Percentiles rank a stretch among this genome's conserved stretches.
These are phyloP conservation scores for Kodamaea jinghongensis DNA, from an alignment of 805 yeast species.

Conservation along the genomic window DNA sequence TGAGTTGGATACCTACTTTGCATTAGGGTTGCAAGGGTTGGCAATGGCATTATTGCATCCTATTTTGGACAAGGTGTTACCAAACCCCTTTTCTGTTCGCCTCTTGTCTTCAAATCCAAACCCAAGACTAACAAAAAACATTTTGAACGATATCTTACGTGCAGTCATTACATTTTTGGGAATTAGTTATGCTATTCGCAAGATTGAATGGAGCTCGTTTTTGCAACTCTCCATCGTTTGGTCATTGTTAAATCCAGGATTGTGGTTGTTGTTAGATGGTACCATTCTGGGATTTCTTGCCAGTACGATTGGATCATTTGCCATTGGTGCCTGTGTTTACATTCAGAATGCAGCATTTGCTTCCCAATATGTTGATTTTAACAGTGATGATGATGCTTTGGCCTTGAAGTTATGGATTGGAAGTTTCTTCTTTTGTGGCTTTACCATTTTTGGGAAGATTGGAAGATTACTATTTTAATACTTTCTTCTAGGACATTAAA, in stretches of 20 bases:
- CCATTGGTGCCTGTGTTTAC: constrained; percentile 32
- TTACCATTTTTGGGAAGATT: constrained; percentile 64
- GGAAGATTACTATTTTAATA: constrained; percentile 53
- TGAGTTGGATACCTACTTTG: constrained; percentile 17
- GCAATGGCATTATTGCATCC: constrained; percentile 59
- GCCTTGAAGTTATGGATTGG: constrained; percentile 55
- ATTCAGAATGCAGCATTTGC: constrained; percentile 24
- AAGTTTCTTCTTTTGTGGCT: constrained; percentile 64
- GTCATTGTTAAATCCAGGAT: constrained; percentile 58
- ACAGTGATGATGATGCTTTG: constrained; percentile 23
- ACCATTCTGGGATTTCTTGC: constrained; percentile 51
- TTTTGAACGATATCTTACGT: constrained; percentile 37
- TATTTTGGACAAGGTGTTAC: constrained; percentile 32
- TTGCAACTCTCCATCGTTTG: constrained; percentile 64
- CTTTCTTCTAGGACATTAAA: no score
- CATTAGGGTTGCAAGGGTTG: constrained; percentile 51
- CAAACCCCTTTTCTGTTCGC: constrained; percentile 27
- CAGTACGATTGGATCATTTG: constrained; percentile 28
- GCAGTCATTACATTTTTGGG: constrained; percentile 65
- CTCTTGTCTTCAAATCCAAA: constrained; percentile 38
- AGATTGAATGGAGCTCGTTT: constrained; percentile 65
- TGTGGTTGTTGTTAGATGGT: constrained; percentile 67
- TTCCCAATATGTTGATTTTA: constrained; percentile 13
- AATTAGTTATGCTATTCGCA: constrained; percentile 65
- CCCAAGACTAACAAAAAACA: constrained; percentile 26